A percentile compares a stretch with the other conserved stretches of the same genome.
These are phyloP conservation scores for Pythium monospermum DNA, from an alignment of 352 stramenopile species.

Conservation along the genomic window DNA sequence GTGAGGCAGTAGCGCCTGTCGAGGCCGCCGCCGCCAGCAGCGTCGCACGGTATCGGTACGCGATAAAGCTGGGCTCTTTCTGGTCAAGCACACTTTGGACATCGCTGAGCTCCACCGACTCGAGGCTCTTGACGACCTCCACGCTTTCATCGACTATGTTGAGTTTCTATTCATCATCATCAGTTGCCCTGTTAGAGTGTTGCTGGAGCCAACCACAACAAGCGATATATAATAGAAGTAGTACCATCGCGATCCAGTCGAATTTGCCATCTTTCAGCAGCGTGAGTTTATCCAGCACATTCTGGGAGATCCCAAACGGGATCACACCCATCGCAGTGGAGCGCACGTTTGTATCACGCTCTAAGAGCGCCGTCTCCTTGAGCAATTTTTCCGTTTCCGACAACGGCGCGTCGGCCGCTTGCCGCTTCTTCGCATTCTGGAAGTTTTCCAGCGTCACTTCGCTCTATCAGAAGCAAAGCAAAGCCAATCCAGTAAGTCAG, in stretches of 20 bases:
- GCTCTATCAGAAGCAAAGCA: constrained; percentile 21
- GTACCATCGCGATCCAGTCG: constrained; percentile 86
- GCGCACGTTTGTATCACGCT: constrained; percentile 82
- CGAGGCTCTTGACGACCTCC: constrained; percentile 73
- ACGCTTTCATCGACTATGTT: constrained; percentile 72
- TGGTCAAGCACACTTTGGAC: constrained; percentile 51
- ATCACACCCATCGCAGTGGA: constrained; percentile 88
- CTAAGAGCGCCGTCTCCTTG: constrained; percentile 72
- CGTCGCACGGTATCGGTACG: constrained; percentile 59
- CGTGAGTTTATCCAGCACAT: constrained; percentile 72
- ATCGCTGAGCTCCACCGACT: constrained; percentile 65
- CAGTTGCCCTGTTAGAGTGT: too few species aligned
- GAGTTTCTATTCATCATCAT: constrained; percentile 46
- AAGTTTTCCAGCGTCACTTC: constrained; percentile 82
- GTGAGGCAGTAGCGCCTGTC: constrained; percentile 16
- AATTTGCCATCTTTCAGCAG: constrained; percentile 77
- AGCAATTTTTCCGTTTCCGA: constrained; percentile 82
- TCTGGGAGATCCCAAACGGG: constrained; percentile 80
- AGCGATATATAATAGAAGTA: too few species aligned
- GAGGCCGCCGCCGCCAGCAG: constrained; percentile 26
- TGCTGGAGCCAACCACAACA: too few species aligned
- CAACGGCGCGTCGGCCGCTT: constrained; percentile 71
- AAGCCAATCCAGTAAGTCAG: too few species aligned
- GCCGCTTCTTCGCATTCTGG: constrained; percentile 59
- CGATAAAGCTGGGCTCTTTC: constrained; percentile 70